These are phyloP conservation scores for Paecilomyces sp. DNA, from an alignment of 2,329 filamentous ascomycete species.

Conservation along the genomic window DNA sequence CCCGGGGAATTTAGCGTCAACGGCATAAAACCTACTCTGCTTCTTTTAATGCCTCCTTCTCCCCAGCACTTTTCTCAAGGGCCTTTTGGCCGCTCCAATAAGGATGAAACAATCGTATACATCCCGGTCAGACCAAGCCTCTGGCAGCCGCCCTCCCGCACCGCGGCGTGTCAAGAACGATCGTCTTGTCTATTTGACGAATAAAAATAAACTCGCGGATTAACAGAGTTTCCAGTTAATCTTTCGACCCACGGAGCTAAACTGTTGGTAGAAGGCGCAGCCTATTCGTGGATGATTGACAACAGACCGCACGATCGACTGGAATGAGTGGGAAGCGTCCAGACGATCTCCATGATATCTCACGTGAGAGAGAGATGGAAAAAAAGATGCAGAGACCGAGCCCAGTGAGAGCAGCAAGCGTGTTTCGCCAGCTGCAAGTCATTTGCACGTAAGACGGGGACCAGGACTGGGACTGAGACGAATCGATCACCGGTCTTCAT, in stretches of 20 bases:
- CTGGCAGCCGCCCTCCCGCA: not conserved
- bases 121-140: not conserved
- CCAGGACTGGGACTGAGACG: not conserved
- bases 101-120: not conserved
- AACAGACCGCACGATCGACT: not conserved
- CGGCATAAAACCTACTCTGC: not conserved
- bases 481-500: not conserved
- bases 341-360: not conserved
- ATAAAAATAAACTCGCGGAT: not conserved
- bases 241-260: not conserved
- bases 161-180: not conserved
- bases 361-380: not conserved
- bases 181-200: not conserved
- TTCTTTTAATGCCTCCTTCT: not conserved
- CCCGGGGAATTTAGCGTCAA: not conserved
- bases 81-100: not conserved
- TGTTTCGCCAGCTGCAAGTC: not conserved
- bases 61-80: not conserved
- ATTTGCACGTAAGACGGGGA: not conserved
- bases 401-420: not conserved
- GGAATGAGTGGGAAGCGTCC: not conserved
- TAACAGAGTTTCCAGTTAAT: not conserved
- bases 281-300: not conserved
- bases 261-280: not conserved
- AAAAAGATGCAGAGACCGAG: not conserved